Evolutionary conservation across 768 basidiomycete species (phyloP).

Genomic region (Suillus brevipes): DNA sequence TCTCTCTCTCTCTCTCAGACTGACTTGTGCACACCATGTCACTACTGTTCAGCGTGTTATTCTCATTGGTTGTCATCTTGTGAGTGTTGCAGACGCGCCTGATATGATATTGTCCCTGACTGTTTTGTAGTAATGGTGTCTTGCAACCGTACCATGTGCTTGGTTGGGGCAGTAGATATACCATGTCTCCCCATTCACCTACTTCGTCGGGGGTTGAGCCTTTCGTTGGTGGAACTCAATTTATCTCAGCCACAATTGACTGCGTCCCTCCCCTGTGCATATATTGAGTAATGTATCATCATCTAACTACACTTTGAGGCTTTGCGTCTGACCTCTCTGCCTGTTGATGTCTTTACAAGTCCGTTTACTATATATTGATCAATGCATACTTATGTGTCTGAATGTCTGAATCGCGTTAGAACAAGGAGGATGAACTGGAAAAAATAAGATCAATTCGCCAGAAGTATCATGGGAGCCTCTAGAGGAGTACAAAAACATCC

Average conservation of each 20-base stretch:
- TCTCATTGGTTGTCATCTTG: too few species aligned
- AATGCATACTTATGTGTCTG: slow-evolving; percentile 4
- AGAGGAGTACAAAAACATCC: not conserved
- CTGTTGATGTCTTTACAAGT: not conserved
- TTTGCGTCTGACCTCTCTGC: not conserved
- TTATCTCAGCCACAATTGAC: not conserved
- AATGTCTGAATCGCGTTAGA: not conserved
- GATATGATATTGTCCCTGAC: too few species aligned
- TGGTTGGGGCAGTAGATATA: too few species aligned
- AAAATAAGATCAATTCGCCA: not conserved
- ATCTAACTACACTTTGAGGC: not conserved
- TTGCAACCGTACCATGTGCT: too few species aligned
- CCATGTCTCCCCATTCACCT: too few species aligned
- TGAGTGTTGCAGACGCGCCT: too few species aligned
- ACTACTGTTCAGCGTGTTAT: too few species aligned
- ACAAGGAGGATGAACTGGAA: not conserved
- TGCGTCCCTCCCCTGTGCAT: not conserved
- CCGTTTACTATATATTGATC: not conserved
- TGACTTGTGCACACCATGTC: too few species aligned
- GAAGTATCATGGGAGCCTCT: not conserved
- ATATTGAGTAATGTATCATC: slow-evolving; percentile 1
- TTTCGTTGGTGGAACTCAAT: not conserved
- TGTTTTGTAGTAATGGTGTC: too few species aligned
- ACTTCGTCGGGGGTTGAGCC: too few species aligned
- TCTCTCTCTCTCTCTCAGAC: too few species aligned